Base-by-base conservation (phyloP, 257 asterid species). In the Primulina huaijiensis region DNA sequence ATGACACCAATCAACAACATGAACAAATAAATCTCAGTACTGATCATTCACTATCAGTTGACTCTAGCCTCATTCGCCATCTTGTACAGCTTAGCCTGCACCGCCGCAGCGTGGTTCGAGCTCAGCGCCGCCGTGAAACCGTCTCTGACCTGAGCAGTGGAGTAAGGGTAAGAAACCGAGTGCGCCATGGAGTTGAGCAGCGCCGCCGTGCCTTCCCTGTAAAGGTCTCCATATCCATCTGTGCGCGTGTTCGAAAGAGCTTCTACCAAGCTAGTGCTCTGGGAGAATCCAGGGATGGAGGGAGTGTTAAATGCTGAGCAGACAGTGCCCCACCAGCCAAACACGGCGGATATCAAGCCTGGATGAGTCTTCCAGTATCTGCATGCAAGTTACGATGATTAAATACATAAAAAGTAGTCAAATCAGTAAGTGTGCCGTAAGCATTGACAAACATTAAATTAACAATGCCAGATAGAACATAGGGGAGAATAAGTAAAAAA, bases 281-380 rank as follows among this genome's bases (percentile, higher is more conserved):
- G 59, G 0, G 72, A 75, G 2, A 53, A 55, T 3, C 75, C 79
- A 3, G 79, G 75, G 12, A 29, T 14, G 16, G 60, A 56, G 29
- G 77, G 6, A 16, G 67, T 71, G 8, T 83, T 83, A 27, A 82
- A 74, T 53, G 75, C 69, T 43, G 73, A 62, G 11, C 82, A 73
- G 19, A 81, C 68, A 0, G 79, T 76, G 62, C 85, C 84, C 76
- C 46, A 76, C 75, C 80, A 78, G 25, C 88, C 86, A 1, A 83
- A 83, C 7, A 0, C 86, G 0, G 56, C 84, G 82, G 81, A 78
- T 43, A 81, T 67, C 30, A 80, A 21, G 0, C 77, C 21, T 0
- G 88, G 88, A 71, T 83, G 86, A 59, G 69, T 78, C 64, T 69
- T 71, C 88, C 88, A 83, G 75, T 31, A 80, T 75, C 88, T 83